These are phyloP conservation scores for Lipomyces yamadae DNA, from an alignment of 805 yeast genomes.

Conservation along the genomic window DNA sequence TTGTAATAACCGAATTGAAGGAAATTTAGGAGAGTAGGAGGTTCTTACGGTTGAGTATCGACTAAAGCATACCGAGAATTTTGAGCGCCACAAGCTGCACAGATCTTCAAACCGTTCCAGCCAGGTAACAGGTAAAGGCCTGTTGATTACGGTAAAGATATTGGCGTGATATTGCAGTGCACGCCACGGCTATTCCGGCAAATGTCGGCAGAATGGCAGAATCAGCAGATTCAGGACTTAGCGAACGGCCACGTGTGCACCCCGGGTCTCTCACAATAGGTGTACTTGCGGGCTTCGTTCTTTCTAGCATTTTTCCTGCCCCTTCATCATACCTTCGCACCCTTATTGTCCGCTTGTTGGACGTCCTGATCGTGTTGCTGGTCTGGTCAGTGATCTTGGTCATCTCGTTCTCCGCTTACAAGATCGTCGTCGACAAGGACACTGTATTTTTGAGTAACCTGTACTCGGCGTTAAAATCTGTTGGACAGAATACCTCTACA, in stretches of 20 bases:
- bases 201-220: background rate
- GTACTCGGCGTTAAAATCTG: background rate
- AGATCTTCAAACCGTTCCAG: background rate
- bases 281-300: slow-evolving; percentile 19
- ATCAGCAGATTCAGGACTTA: background rate
- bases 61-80: no score
- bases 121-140: background rate
- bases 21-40: no score
- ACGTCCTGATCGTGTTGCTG: slow-evolving; percentile 4
- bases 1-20: no score
- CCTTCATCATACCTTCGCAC: slow-evolving; percentile 8
- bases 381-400: slow-evolving; percentile 17
- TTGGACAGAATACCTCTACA: background rate
- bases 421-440: slow-evolving; percentile 3
- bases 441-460: background rate
- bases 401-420: slow-evolving; percentile 9
- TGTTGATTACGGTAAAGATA: background rate
- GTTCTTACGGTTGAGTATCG: no score
- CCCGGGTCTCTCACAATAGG: background rate
- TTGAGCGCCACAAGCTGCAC: no score
- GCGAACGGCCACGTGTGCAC: background rate
- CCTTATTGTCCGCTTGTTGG: slow-evolving; percentile 6
- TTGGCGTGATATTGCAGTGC: background rate
- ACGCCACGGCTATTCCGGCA: background rate
- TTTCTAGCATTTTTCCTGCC: slow-evolving; percentile 21